Conservation (phyloP, 768 basidiomycete species). For the Mycena albidolilacea region DNA sequence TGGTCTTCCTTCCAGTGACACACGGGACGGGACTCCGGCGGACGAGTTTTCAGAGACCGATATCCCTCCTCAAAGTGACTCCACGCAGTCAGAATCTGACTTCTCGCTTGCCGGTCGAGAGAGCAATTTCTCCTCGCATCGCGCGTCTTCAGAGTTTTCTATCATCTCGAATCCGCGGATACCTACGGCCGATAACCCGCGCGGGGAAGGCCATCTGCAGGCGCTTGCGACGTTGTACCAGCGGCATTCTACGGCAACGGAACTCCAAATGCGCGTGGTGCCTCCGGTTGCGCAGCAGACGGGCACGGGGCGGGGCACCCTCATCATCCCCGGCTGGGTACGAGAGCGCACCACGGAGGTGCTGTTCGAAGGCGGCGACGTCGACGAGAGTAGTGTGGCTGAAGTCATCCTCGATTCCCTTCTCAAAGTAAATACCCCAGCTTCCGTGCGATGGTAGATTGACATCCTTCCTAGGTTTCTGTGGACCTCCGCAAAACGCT, state of each 20-base stretch:
- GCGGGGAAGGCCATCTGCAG: slow-evolving; percentile 70
- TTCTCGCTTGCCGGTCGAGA: slow-evolving; percentile 69
- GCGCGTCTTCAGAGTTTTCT: slow-evolving; percentile 73
- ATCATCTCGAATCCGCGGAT: slow-evolving; percentile 62
- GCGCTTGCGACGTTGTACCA: slow-evolving; percentile 79
- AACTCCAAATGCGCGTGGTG: slow-evolving; percentile 76
- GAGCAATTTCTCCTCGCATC: slow-evolving; percentile 64
- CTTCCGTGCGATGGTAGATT: background rate
- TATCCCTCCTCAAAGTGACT: slow-evolving; percentile 62
- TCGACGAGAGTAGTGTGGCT: slow-evolving; percentile 88
- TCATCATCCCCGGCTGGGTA: slow-evolving; percentile 96
- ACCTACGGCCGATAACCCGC: slow-evolving; percentile 47
- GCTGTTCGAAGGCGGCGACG: slow-evolving; percentile 90
- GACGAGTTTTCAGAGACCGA: slow-evolving; percentile 59
- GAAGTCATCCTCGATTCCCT: slow-evolving; percentile 86
- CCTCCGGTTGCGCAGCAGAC: slow-evolving; percentile 77
- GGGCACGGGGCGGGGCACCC: slow-evolving; percentile 82
- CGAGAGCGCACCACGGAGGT: slow-evolving; percentile 93
- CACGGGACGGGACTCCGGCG: slow-evolving; percentile 50
- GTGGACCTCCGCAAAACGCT: slow-evolving; percentile 91
- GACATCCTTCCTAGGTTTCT: slow-evolving; percentile 72
- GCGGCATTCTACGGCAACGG: slow-evolving; percentile 83
- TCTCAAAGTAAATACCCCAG: slow-evolving; percentile 71
- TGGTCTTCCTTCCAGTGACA: slow-evolving; percentile 52
- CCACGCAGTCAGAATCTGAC: slow-evolving; percentile 77